Evolutionary conservation across 2,329 filamentous ascomycete species (phyloP).

Genomic region (Colletotrichum karsti): DNA sequence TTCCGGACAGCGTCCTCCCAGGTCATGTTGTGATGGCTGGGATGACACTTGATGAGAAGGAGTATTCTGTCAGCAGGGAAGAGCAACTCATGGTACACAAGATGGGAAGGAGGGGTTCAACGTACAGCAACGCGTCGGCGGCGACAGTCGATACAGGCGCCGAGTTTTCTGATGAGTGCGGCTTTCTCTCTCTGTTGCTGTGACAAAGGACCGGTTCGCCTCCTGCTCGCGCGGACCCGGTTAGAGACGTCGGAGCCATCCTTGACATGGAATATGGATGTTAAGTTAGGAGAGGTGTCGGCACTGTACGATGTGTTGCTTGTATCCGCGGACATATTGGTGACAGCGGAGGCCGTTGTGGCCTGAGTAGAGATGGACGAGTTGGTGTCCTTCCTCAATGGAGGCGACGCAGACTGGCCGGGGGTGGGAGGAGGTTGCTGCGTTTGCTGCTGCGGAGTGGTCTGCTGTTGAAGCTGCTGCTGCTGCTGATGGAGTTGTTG

Average conservation of each 20-base stretch:
- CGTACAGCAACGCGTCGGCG: slow-evolving; percentile 67
- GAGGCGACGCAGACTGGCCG: slow-evolving; percentile 38
- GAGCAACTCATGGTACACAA: slow-evolving; percentile 10
- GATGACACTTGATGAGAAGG: slow-evolving; percentile 58
- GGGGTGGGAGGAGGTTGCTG: slow-evolving; percentile 34
- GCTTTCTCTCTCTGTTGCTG: slow-evolving; percentile 67
- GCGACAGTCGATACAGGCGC: slow-evolving; percentile 65
- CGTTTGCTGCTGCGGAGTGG: slow-evolving; percentile 29
- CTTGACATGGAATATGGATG: slow-evolving; percentile 62
- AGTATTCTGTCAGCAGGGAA: slow-evolving; percentile 24
- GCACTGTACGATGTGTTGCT: slow-evolving; percentile 60
- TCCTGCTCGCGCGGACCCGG: slow-evolving; percentile 63
- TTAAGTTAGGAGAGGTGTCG: slow-evolving; percentile 59
- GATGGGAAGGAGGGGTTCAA: slow-evolving; percentile 27
- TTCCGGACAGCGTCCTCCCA: slow-evolving; percentile 67
- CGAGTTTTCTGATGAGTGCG: slow-evolving; percentile 66
- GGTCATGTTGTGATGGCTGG: slow-evolving; percentile 67
- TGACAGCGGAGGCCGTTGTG: slow-evolving; percentile 50
- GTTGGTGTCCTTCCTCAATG: slow-evolving; percentile 56
- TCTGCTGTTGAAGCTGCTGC: slow-evolving; percentile 15
- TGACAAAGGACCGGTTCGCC: slow-evolving; percentile 67
- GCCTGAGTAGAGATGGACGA: slow-evolving; percentile 63
- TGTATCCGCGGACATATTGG: slow-evolving; percentile 53
- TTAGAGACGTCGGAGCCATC: slow-evolving; percentile 63
- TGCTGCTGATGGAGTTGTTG: slow-evolving; percentile 34